Percentiles rank a stretch among this genome's conserved stretches.
Evolutionary conservation across 345 rosid genomes (phyloP).

Genomic region (Eucalyptus curtisii): DNA sequence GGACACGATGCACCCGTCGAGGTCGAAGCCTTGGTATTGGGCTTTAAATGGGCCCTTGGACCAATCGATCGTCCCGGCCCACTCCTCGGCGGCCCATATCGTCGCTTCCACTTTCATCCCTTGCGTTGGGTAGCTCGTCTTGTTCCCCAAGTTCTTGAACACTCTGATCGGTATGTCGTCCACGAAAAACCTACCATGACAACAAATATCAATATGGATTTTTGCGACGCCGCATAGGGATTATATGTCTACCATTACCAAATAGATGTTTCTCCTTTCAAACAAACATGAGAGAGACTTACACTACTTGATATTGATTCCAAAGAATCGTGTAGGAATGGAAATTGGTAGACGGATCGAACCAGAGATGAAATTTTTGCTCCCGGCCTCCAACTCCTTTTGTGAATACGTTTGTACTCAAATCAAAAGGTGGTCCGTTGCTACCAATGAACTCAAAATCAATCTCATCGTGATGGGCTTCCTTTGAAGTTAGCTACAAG

Average conservation of each 20-base stretch:
- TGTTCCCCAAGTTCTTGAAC: constrained; percentile 2
- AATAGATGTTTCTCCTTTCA: background rate
- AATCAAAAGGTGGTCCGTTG: background rate
- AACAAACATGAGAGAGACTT: background rate
- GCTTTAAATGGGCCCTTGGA: constrained; percentile 15
- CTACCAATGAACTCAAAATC: constrained; percentile 7
- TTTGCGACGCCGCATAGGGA: background rate
- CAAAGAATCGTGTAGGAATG: constrained; percentile 3
- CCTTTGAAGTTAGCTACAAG: background rate
- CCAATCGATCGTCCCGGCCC: background rate
- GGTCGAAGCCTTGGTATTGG: constrained; percentile 5
- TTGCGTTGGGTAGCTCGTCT: constrained; percentile 6
- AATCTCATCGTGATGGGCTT: background rate
- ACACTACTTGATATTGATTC: constrained; percentile 1
- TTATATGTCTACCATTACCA: background rate
- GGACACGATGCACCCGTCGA: constrained; percentile 8
- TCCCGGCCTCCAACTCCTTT: background rate
- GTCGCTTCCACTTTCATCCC: constrained; percentile 14
- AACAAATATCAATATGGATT: background rate
- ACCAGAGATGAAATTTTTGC: constrained; percentile 1
- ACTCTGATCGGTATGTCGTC: constrained; percentile 22
- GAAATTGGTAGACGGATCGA: constrained; percentile 2
- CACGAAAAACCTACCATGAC: constrained; percentile 11
- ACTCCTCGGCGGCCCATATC: background rate
- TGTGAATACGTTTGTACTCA: background rate